Base-by-base conservation (phyloP, 2,329 filamentous ascomycete species). In the Ophiosphaerella narmari region DNA sequence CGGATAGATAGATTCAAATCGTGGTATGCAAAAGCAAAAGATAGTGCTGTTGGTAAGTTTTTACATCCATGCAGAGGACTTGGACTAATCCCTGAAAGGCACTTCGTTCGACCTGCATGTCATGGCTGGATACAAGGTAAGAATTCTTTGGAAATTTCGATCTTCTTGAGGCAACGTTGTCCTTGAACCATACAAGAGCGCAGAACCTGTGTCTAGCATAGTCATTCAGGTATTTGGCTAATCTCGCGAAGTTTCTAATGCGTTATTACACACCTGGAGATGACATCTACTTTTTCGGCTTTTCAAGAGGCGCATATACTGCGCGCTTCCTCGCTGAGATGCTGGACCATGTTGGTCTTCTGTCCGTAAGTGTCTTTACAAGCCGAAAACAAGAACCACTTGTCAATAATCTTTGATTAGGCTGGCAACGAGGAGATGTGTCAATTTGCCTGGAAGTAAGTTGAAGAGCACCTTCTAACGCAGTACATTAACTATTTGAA, bases 371-470 rank as follows among this genome's bases (percentile, higher is more conserved):
- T 48, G 31, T 4, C 8, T 12, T 7, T 38, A 11, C 7, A 26
- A 31, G 14, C 8, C 13, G 2, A 8, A 36, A 9, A 33, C 37
- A 32, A 11, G 29, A 32, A 9, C 29, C 23, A 26, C n/a, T 37
- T 16, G 51, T 12, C 11, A 24, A 12, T 44, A 34, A 38, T 18
- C 7, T 18, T 43, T 37, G 39, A 6, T 3, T 32, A 70, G 65
- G 86, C 89, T 43, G 90, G 90, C 9, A 95, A 95, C 61, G 89
- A 95, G 65, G 90, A 94, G 60, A 87, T 94, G 85, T 85, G 90
- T 43, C 80, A 82, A 4, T 95, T 95, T 67, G 90, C 89, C 0
- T 94, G 90, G 89, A 91, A 89, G 68, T 67, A 43, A 49, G 63
- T 57, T 6, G 7, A 5, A 21, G 16, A 18, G 4, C 9, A 18